Percentiles rank a stretch among this genome's conserved stretches.
phyloP scores from a whole-genome alignment of 768 basidiomycete genomes.

The Arthromyces matolae region DNA sequence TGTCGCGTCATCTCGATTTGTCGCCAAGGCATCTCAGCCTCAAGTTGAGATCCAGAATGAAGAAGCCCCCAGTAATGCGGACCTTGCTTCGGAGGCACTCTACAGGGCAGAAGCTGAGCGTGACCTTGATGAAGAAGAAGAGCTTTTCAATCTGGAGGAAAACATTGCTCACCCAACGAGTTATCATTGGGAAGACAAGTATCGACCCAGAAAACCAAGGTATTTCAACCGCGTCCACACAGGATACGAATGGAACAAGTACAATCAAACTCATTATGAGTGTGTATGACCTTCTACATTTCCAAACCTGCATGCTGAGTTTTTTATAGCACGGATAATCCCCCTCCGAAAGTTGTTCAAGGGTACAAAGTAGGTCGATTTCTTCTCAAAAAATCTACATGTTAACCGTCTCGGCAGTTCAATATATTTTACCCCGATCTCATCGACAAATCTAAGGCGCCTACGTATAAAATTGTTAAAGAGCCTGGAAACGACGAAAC shows the following conservation, averaged over 20 bases:
- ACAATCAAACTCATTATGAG: constrained; percentile 99
- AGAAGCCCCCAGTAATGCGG: constrained; percentile 59
- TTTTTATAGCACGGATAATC: constrained; percentile 81
- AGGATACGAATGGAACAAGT: constrained; percentile 99
- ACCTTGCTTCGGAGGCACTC: constrained; percentile 84
- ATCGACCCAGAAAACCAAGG: constrained; percentile 91
- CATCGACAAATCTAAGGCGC: constrained; percentile 96
- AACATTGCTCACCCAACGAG: constrained; percentile 76
- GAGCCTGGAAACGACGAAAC: constrained; percentile 96
- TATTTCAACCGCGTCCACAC: constrained; percentile 99
- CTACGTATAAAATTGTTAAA: constrained; percentile 93
- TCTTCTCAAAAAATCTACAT: constrained; percentile 10
- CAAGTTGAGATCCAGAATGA: constrained; percentile 53
- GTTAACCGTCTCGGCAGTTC: constrained; percentile 45
- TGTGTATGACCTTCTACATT: constrained; percentile 37
- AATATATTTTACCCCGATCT: constrained; percentile 99
- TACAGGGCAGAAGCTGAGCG: constrained; percentile 90
- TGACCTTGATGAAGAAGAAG: constrained; percentile 94
- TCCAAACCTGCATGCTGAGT: constrained; percentile 16
- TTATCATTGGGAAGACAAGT: constrained; percentile 99
- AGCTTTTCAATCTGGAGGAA: constrained; percentile 92
- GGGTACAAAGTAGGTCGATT: constrained; percentile 80
- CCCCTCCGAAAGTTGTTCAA: constrained; percentile 98
- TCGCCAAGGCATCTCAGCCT: constrained; percentile 68
- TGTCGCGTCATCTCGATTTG: constrained; percentile 84